These are phyloP conservation scores for Metschnikowia sp. DNA, from an alignment of 805 yeast genomes.

Conservation along the genomic window DNA sequence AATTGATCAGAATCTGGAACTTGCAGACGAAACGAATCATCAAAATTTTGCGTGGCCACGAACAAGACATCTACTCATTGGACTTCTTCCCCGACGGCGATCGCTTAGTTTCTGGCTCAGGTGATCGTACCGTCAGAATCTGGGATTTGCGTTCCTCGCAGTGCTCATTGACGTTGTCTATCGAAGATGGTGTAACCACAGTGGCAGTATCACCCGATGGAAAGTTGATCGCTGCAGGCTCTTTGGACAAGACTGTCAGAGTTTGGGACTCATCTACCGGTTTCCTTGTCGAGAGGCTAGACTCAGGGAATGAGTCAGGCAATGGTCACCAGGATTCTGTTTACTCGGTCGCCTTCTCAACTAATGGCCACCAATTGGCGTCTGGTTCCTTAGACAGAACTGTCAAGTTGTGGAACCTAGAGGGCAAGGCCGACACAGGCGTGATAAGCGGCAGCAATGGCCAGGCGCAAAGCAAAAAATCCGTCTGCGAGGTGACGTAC, in stretches of 20 bases:
- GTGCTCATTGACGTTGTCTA: constrained; percentile 81
- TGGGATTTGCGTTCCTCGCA: constrained; percentile 93
- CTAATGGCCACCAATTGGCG: constrained; percentile 86
- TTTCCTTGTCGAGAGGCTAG: constrained; percentile 85
- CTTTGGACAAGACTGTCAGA: constrained; percentile 90
- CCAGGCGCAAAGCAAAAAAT: constrained; percentile 26
- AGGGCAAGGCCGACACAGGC: constrained; percentile 43
- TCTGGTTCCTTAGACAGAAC: constrained; percentile 95
- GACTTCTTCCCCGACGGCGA: constrained; percentile 95
- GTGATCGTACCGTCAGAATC: constrained; percentile 92
- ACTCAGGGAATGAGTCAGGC: constrained; percentile 80
- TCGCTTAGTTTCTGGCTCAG: constrained; percentile 90
- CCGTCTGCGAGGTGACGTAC: constrained; percentile 85
- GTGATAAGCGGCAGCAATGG: constrained; percentile 18
- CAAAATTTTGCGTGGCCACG: constrained; percentile 87
- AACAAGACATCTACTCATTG: constrained; percentile 93
- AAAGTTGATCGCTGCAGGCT: constrained; percentile 90
- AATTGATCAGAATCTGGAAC: constrained; percentile 94
- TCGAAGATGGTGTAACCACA: constrained; percentile 97
- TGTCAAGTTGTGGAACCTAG: constrained; percentile 92
- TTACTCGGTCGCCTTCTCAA: constrained; percentile 89
- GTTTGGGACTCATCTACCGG: constrained; percentile 97
- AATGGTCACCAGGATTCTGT: constrained; percentile 97
- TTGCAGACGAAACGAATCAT: constrained; percentile 79
- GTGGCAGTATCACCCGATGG: constrained; percentile 98